Conservation (phyloP, 768 basidiomycete genomes). For the Hemileccinum rubropunctum region DNA sequence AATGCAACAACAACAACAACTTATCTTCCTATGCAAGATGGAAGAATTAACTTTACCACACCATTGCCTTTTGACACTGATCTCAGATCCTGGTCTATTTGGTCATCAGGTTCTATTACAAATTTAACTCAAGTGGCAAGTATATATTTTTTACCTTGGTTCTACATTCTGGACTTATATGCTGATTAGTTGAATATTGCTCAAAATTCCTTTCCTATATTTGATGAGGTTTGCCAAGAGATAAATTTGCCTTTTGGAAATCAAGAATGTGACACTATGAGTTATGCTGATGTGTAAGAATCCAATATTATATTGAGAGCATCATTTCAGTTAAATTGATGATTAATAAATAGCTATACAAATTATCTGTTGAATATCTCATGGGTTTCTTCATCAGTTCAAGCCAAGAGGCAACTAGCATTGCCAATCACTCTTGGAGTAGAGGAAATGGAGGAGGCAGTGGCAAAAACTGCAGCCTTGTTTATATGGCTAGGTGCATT, state of each 20-base stretch:
- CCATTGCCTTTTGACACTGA: neutral
- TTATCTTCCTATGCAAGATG: conserved; percentile 3
- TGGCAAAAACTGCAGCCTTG: neutral
- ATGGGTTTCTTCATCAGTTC: neutral
- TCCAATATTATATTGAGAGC: too few species aligned
- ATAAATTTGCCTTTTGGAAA: neutral
- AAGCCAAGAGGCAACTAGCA: neutral
- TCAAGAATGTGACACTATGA: neutral
- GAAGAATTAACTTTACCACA: neutral
- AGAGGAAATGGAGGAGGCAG: neutral
- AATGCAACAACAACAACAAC: neutral
- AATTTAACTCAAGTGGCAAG: neutral
- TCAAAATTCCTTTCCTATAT: neutral
- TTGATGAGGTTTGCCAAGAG: neutral
- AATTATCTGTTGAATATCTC: neutral
- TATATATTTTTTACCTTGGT: neutral
- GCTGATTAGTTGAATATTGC: neutral
- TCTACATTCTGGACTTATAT: neutral
- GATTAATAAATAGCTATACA: neutral
- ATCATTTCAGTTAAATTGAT: neutral
- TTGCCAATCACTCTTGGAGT: neutral
- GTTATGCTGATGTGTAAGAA: too few species aligned
- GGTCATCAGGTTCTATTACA: conserved; percentile 2
- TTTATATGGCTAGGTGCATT: conserved; percentile 8
- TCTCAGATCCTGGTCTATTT: conserved; percentile 1